Conservation (phyloP, 306 rosid species). For the Gastrolobium bilobum region DNA sequence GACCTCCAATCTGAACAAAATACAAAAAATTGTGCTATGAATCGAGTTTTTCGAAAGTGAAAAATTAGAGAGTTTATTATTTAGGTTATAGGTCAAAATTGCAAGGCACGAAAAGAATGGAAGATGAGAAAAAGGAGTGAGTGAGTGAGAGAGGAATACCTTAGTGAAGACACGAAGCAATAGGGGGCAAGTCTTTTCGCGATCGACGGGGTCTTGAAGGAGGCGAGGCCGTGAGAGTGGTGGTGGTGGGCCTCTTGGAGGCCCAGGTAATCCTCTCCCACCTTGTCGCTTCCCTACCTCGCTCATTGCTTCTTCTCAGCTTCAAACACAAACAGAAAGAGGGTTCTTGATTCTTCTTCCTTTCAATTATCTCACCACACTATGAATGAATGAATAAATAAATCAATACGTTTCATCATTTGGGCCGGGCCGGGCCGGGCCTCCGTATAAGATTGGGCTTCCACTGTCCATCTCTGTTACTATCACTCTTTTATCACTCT, state of each 20-base stretch:
- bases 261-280: conserved; percentile 55
- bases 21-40: neutral
- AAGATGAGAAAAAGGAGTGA: neutral
- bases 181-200: conserved; percentile 91
- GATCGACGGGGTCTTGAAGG: conserved; percentile 60
- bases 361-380: too few species aligned
- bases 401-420: too few species aligned
- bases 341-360: too few species aligned
- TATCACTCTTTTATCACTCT: too few species aligned
- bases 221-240: conserved; percentile 59
- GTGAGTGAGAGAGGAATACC: conserved; percentile 49
- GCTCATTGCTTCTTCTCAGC: conserved; percentile 48
- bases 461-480: too few species aligned
- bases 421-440: too few species aligned
- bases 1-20: conserved; percentile 71
- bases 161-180: conserved; percentile 92
- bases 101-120: neutral
- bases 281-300: conserved; percentile 62
- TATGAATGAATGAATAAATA: too few species aligned
- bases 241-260: conserved; percentile 57
- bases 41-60: too few species aligned
- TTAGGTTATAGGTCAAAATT: too few species aligned
- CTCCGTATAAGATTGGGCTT: too few species aligned
- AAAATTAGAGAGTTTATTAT: too few species aligned
- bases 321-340: too few species aligned